Conservation (phyloP, 1,139 yeast species). For the Ashbya aceris region DNA sequence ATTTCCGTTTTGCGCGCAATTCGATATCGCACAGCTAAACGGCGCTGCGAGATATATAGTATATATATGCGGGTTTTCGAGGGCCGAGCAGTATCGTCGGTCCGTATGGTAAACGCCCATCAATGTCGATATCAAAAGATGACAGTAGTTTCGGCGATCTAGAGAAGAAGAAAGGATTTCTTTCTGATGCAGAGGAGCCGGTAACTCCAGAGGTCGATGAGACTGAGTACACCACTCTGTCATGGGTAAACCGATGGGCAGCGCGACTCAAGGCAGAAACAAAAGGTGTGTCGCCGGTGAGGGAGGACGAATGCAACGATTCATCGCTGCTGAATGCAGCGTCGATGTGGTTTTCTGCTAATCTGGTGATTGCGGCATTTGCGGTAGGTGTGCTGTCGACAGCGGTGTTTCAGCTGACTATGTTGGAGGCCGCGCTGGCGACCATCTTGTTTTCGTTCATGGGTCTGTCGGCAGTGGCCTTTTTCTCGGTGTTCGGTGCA, state of each 20-base stretch:
- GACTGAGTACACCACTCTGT: conserved; percentile 13
- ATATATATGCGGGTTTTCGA: too few species aligned
- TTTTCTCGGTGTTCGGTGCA: conserved; percentile 76
- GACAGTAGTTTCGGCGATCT: neutral
- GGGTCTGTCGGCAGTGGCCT: conserved; percentile 75
- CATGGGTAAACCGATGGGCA: conserved; percentile 30
- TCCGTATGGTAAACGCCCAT: too few species aligned
- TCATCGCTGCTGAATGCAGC: conserved; percentile 60
- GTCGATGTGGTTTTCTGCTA: conserved; percentile 90
- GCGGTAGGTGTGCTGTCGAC: conserved; percentile 77
- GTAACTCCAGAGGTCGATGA: conserved; percentile 11
- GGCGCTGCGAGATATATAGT: too few species aligned
- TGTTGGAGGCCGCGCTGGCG: conserved; percentile 55
- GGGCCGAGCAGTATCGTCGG: too few species aligned
- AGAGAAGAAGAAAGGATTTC: neutral
- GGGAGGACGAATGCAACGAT: conserved; percentile 41
- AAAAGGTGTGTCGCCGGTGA: conserved; percentile 40
- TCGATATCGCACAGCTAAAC: too few species aligned
- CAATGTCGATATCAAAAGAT: too few species aligned
- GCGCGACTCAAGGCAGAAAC: conserved; percentile 36
- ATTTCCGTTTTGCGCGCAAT: too few species aligned
- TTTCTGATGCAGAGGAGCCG: conserved; percentile 9
- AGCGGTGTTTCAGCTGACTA: conserved; percentile 39
- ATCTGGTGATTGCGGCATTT: conserved; percentile 77
- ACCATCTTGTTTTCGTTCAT: conserved; percentile 65